phyloP scores from a whole-genome alignment of 257 asterid genomes.

The Nyctanthes arbortristis region DNA sequence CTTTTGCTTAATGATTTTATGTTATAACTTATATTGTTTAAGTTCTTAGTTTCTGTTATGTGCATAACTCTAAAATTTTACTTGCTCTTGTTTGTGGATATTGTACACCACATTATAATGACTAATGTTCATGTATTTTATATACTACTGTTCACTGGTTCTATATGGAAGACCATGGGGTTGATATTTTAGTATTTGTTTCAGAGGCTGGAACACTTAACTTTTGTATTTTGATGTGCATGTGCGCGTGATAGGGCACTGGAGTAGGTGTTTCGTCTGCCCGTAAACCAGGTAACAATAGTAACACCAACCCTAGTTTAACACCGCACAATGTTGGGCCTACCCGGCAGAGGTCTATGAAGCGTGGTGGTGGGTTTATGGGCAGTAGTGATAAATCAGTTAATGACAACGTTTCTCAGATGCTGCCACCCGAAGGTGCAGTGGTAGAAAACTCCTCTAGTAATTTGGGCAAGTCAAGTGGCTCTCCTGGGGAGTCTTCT shows the following conservation, averaged over 20 bases:
- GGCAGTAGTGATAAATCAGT: conserved; percentile 32
- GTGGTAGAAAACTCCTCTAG: conserved; percentile 29
- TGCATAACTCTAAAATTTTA: neutral
- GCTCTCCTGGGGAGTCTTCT: conserved; percentile 38
- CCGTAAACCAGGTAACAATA: conserved; percentile 40
- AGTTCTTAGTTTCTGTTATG: neutral
- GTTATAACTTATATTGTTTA: neutral
- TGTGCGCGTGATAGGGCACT: conserved; percentile 36
- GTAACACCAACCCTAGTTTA: conserved; percentile 38
- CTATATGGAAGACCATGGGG: neutral
- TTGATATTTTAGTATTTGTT: neutral
- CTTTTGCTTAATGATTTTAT: neutral
- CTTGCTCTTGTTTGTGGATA: neutral
- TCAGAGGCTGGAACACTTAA: neutral
- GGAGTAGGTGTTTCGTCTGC: conserved; percentile 36
- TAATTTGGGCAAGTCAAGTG: conserved; percentile 39
- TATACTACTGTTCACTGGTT: neutral
- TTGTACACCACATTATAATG: neutral
- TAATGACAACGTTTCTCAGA: conserved; percentile 44
- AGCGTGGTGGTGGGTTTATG: conserved; percentile 47
- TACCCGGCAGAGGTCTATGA: conserved; percentile 56
- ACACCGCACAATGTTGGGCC: conserved; percentile 35
- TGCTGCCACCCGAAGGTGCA: conserved; percentile 34
- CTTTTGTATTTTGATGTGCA: neutral
- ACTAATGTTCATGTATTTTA: neutral